phyloP scores from a whole-genome alignment of 805 yeast species.

The Pachysolen tannophilus region DNA sequence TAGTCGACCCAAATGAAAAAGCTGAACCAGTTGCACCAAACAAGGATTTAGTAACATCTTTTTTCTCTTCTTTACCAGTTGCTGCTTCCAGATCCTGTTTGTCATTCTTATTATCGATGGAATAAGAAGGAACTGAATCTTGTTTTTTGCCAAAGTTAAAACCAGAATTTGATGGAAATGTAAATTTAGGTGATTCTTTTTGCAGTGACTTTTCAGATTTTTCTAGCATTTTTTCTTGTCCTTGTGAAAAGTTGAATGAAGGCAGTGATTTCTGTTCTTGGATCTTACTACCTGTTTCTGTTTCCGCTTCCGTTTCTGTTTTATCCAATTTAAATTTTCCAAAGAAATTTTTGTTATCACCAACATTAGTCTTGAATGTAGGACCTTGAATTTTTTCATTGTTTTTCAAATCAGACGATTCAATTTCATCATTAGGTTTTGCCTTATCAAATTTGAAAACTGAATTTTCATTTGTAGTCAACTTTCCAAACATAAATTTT shows the following conservation, averaged over 20 bases:
- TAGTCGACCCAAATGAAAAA: constrained; percentile 11
- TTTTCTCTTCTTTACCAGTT: constrained; percentile 4
- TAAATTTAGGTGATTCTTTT: constrained; percentile 11
- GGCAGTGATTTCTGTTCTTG: constrained; percentile 1
- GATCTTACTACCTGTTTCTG: constrained; percentile 13
- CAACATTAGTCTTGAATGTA: constrained; percentile 38
- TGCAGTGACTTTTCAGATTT: constrained; percentile 3
- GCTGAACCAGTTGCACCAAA: constrained; percentile 16
- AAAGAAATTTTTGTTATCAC: constrained; percentile 13
- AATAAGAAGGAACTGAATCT: background rate
- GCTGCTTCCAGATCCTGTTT: constrained; percentile 15
- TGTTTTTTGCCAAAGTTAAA: background rate
- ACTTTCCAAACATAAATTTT: constrained; percentile 37
- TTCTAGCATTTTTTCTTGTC: too few species aligned
- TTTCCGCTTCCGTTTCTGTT: constrained; percentile 3
- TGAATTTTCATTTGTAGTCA: constrained; percentile 42
- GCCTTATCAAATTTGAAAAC: constrained; percentile 39
- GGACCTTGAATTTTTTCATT: constrained; percentile 72
- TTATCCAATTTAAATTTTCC: constrained; percentile 21
- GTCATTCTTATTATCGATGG: constrained; percentile 1
- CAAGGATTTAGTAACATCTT: constrained; percentile 14
- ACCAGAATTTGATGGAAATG: constrained; percentile 11
- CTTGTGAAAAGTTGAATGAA: too few species aligned
- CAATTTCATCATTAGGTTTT: constrained; percentile 22
- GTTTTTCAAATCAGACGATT: constrained; percentile 40